Percentiles rank a stretch among this genome's conserved stretches.
Conservation (phyloP, 2,329 filamentous ascomycete genomes). For the Drechmeria coniospora region DNA sequence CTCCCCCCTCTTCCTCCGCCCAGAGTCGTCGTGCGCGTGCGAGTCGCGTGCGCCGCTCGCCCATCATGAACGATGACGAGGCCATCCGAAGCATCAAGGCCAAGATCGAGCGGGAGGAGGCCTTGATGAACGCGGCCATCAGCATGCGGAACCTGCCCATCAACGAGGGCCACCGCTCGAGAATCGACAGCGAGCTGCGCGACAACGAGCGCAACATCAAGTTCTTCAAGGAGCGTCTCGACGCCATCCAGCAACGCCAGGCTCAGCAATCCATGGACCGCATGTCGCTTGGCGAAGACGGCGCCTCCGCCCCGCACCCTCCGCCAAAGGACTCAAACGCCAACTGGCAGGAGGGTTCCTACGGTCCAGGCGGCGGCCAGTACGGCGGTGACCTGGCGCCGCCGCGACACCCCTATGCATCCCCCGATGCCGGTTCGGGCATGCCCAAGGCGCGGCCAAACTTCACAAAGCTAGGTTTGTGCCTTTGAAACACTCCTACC, state of each 20-base stretch:
- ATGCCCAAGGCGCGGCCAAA: slow-evolving; percentile 68
- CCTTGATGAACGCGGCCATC: slow-evolving; percentile 84
- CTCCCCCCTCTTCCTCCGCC: background rate
- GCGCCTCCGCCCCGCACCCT: slow-evolving; percentile 41
- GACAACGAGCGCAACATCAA: slow-evolving; percentile 86
- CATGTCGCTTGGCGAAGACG: slow-evolving; percentile 43
- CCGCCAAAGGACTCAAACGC: slow-evolving; percentile 55
- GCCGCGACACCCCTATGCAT: slow-evolving; percentile 62
- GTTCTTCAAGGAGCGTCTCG: slow-evolving; percentile 87
- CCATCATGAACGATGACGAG: slow-evolving; percentile 48
- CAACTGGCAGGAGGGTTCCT: slow-evolving; percentile 39
- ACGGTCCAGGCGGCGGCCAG: slow-evolving; percentile 32
- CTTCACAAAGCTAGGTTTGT: slow-evolving; percentile 86
- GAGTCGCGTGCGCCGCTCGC: slow-evolving; percentile 21
- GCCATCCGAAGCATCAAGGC: slow-evolving; percentile 67
- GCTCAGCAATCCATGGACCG: slow-evolving; percentile 51
- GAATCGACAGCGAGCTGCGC: slow-evolving; percentile 85
- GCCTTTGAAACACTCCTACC: too few species aligned
- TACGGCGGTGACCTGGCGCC: slow-evolving; percentile 60
- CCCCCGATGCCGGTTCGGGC: slow-evolving; percentile 46
- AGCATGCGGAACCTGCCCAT: slow-evolving; percentile 91
- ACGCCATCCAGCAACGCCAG: slow-evolving; percentile 72
- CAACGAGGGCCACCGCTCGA: slow-evolving; percentile 80
- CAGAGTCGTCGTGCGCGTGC: slow-evolving; percentile 19
- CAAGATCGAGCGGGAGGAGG: slow-evolving; percentile 97